Base-by-base conservation (phyloP, 345 rosid species). In the Cardamine occulta region DNA sequence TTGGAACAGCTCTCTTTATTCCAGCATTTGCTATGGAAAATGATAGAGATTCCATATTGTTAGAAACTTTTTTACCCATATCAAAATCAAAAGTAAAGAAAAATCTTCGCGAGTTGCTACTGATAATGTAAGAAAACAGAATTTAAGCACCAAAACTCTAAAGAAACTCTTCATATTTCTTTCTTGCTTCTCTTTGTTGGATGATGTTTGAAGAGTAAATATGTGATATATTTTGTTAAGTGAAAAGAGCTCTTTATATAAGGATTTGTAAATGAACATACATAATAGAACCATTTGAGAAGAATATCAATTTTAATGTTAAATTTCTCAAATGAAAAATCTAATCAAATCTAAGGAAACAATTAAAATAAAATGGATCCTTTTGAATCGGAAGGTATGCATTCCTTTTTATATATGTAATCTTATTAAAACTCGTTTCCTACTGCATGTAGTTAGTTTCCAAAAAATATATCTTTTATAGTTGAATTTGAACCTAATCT, bases 121-220 rank as follows among this genome's bases (percentile, higher is more conserved):
- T 42, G 70, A 32, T 14, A 61, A 5, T 17, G 70, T 61, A 24
- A 63, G 1, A 23, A 62, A 69, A 34, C 54, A 8, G 5, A 61
- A 69, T 0, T 42, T 58, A 69, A 69, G 23, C 39, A 76, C 1
- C 7, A 51, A 12, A 42, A 62, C 39, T 40, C 80, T 58, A 31
- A 31, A 31, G 34, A 31, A 5, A 8, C 7, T 1, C 6, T 69
- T 76, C 80, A 76, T 76, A 3, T 24, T 63, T 52, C 0, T 12
- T 68, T 31, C 1, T 2, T 1, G 13, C 10, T 49, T 58, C 4
- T 29, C 11, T 66, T 24, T 18, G 21, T 47, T 62, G 23, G 18
- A 3, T 34, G 6, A 1, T 66, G 7, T 60, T 24, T 17, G 74
- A 34, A 71, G 10, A 24, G 6, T 49, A 7, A 75, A 59, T 29